Evolutionary conservation across 768 basidiomycete genomes (phyloP).

Genomic region (Tricholoma bakamatsutake): DNA sequence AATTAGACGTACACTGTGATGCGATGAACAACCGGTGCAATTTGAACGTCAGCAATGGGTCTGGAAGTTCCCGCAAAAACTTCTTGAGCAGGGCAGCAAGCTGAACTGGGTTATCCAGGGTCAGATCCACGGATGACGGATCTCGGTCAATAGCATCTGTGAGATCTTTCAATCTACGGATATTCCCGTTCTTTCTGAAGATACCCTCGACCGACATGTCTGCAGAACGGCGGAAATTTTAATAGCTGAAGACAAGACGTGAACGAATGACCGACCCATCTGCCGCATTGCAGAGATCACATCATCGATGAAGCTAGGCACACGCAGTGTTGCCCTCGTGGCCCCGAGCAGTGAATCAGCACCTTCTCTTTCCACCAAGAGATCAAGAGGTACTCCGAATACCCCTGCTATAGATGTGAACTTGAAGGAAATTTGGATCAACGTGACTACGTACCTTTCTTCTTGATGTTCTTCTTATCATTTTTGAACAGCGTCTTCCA

Average conservation of each 20-base stretch:
- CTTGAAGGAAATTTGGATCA: slow-evolving; percentile 7
- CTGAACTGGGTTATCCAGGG: slow-evolving; percentile 94
- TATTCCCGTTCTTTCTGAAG: slow-evolving; percentile 98
- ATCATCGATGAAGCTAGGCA: slow-evolving; percentile 98
- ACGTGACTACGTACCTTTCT: slow-evolving; percentile 54
- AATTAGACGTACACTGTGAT: slow-evolving; percentile 66
- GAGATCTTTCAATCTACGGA: slow-evolving; percentile 84
- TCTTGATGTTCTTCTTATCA: slow-evolving; percentile 88
- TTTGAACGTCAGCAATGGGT: slow-evolving; percentile 93
- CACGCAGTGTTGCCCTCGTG: slow-evolving; percentile 74
- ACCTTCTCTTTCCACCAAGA: slow-evolving; percentile 90
- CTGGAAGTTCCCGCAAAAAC: slow-evolving; percentile 93
- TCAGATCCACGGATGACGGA: slow-evolving; percentile 83
- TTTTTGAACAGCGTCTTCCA: slow-evolving; percentile 96
- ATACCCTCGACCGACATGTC: slow-evolving; percentile 99
- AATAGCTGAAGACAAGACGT: background rate
- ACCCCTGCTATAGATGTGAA: slow-evolving; percentile 50
- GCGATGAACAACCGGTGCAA: slow-evolving; percentile 84
- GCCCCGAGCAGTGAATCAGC: slow-evolving; percentile 93
- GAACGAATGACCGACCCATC: slow-evolving; percentile 68
- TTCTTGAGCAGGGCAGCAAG: slow-evolving; percentile 95
- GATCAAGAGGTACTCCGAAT: slow-evolving; percentile 89
- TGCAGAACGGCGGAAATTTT: slow-evolving; percentile 25
- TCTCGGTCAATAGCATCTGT: slow-evolving; percentile 95
- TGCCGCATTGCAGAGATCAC: slow-evolving; percentile 98